phyloP scores from a whole-genome alignment of 345 rosid species.

The Arabidopsis thaliana region DNA sequence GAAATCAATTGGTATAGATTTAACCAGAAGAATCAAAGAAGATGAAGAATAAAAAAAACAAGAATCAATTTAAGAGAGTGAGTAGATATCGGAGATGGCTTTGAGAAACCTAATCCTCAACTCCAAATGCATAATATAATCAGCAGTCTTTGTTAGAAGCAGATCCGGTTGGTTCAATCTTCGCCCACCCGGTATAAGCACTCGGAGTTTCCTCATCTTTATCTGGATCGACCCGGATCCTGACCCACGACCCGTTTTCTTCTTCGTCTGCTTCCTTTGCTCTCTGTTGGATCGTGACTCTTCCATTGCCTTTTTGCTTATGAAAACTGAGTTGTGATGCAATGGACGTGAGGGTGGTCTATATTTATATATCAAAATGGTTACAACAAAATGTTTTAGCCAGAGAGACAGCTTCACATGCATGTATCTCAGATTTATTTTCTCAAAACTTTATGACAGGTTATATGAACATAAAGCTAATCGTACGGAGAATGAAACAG shows the following conservation, averaged over 20 bases:
- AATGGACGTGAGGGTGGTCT: conserved; percentile 29
- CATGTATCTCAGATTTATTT: too few species aligned
- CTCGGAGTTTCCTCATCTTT: conserved; percentile 66
- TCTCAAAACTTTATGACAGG: too few species aligned
- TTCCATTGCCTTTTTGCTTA: conserved; percentile 19
- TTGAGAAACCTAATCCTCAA: conserved; percentile 57
- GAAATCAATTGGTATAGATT: background rate
- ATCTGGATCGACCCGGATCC: conserved; percentile 33
- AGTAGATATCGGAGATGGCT: conserved; percentile 57
- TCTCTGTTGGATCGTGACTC: conserved; percentile 22
- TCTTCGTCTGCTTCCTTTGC: conserved; percentile 41
- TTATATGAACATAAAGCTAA: too few species aligned
- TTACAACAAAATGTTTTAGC: too few species aligned
- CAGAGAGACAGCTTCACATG: too few species aligned
- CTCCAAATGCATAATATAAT: conserved; percentile 66
- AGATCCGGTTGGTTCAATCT: conserved; percentile 54
- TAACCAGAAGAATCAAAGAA: conserved; percentile 1
- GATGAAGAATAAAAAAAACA: background rate
- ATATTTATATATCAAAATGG: conserved; percentile 29
- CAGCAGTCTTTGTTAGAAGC: conserved; percentile 56
- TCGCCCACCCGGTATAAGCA: conserved; percentile 68
- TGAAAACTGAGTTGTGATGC: conserved; percentile 20
- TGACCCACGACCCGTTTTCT: conserved; percentile 6
- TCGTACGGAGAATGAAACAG: too few species aligned
- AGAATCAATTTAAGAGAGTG: conserved; percentile 7